These are phyloP conservation scores for Cytospora schulzeri DNA, from an alignment of 2,329 filamentous ascomycete species.

Conservation along the genomic window DNA sequence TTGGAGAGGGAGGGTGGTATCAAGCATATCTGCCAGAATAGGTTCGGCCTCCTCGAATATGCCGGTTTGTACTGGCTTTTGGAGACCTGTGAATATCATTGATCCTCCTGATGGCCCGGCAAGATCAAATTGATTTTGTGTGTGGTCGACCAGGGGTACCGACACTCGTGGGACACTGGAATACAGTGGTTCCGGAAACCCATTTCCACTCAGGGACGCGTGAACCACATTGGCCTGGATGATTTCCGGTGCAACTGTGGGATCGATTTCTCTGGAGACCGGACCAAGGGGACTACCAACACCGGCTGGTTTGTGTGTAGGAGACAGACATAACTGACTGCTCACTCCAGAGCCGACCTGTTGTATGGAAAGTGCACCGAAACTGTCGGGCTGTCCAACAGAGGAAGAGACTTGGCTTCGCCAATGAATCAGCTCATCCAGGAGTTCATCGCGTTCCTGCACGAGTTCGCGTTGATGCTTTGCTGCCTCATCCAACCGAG, in stretches of 20 bases:
- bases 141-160: no score
- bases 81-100: not conserved
- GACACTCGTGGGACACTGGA: no score
- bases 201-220: no score
- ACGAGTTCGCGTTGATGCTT: constrained; percentile 29
- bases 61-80: not conserved
- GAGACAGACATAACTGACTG: not conserved
- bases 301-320: not conserved
- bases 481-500: constrained; percentile 28
- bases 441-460: constrained; percentile 35
- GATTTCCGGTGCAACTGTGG: no score
- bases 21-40: not conserved
- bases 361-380: not conserved
- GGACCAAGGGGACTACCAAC: not conserved
- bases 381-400: not conserved
- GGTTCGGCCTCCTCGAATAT: not conserved
- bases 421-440: constrained; percentile 35
- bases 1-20: not conserved
- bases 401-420: constrained; percentile 14
- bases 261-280: not conserved
- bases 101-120: no score
- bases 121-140: no score
- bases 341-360: not conserved
- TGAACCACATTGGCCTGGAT: no score
- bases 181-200: no score